phyloP scores from a whole-genome alignment of 805 yeast genomes.

The Spathaspora hagerdaliae region DNA sequence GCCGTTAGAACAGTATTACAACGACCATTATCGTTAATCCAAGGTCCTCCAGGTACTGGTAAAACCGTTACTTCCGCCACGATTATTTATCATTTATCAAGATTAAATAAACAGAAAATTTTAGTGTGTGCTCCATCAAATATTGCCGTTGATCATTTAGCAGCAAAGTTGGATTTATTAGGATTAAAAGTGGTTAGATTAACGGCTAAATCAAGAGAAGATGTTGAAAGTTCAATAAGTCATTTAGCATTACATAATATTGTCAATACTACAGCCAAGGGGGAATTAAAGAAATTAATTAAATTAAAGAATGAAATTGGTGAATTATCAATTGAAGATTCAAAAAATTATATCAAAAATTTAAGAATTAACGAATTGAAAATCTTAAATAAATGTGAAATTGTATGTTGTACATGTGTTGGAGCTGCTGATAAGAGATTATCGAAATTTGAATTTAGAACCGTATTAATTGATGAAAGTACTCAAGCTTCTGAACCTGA shows the following conservation, averaged over 20 bases:
- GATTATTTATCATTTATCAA: conserved; percentile 70
- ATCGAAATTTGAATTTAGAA: conserved; percentile 52
- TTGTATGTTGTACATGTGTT: conserved; percentile 86
- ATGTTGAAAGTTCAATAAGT: conserved; percentile 62
- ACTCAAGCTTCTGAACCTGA: conserved; percentile 96
- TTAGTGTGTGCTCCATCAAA: conserved; percentile 94
- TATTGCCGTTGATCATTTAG: conserved; percentile 90
- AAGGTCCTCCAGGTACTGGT: conserved; percentile 86
- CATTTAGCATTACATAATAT: conserved; percentile 54
- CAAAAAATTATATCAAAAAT: conserved; percentile 33
- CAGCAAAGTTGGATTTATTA: conserved; percentile 62
- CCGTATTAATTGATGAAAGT: conserved; percentile 87
- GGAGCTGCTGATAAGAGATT: conserved; percentile 84
- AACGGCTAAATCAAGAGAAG: conserved; percentile 75
- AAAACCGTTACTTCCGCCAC: conserved; percentile 92
- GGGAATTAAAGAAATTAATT: conserved; percentile 55
- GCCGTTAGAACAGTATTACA: conserved; percentile 70
- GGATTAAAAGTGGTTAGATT: conserved; percentile 78
- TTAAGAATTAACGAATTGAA: conserved; percentile 46
- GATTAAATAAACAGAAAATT: conserved; percentile 57
- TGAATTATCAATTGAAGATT: conserved; percentile 58
- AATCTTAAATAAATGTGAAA: conserved; percentile 58
- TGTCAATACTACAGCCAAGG: conserved; percentile 46
- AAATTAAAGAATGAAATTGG: conserved; percentile 62
- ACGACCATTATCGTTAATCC: conserved; percentile 75